Conservation (phyloP, 345 rosid species). For the Fremontodendron californicum region DNA sequence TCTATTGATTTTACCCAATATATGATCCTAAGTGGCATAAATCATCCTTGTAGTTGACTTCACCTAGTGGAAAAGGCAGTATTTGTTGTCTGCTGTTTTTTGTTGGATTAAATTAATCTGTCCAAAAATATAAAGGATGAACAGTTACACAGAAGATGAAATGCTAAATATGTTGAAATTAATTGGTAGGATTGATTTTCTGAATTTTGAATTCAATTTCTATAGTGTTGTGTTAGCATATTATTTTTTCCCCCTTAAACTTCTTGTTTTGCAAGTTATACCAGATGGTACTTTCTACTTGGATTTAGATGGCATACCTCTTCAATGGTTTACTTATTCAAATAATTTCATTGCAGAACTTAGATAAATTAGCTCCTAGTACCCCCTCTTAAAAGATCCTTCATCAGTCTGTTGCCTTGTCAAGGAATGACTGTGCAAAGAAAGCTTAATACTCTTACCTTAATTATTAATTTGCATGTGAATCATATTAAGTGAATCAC, state of each 20-base stretch:
- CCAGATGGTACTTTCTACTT: background rate
- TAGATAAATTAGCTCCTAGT: background rate
- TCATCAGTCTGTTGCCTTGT: background rate
- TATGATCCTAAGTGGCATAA: background rate
- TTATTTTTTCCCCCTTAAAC: background rate
- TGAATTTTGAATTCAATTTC: background rate
- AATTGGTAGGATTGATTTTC: background rate
- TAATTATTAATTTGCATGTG: too few species aligned
- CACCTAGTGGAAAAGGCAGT: background rate
- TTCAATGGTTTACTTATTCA: background rate
- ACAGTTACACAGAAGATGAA: background rate
- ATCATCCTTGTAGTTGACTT: conserved; percentile 8
- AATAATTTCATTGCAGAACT: background rate
- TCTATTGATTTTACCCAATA: background rate
- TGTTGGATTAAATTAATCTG: background rate
- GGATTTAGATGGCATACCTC: background rate
- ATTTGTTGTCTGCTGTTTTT: conserved; percentile 8
- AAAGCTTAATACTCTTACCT: too few species aligned
- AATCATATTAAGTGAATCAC: background rate
- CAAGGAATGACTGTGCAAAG: too few species aligned
- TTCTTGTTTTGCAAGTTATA: background rate
- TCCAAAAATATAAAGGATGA: background rate
- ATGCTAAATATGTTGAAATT: background rate
- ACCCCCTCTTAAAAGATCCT: background rate
- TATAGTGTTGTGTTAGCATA: background rate